Conservation (phyloP, 257 asterid genomes). For the Nicotiana benthamiana region DNA sequence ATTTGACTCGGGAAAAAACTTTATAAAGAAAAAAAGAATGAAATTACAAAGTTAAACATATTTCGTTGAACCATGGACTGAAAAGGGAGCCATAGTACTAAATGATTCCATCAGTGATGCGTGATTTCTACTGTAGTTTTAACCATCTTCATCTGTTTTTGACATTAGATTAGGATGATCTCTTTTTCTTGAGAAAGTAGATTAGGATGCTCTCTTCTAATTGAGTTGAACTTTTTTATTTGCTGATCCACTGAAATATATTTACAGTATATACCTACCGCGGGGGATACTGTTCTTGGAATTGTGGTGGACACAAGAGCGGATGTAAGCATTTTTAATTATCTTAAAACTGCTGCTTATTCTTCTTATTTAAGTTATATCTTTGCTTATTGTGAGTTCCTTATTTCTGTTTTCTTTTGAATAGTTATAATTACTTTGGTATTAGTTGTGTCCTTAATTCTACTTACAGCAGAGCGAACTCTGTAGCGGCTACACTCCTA, state of each 20-base stretch:
- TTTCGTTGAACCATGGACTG: background rate
- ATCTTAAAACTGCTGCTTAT: background rate
- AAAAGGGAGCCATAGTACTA: background rate
- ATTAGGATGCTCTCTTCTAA: background rate
- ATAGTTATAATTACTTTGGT: background rate
- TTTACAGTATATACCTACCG: slow-evolving; percentile 69
- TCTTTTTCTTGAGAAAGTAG: background rate
- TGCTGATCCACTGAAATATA: slow-evolving; percentile 6
- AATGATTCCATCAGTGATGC: background rate
- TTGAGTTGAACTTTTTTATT: background rate
- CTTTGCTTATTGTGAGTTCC: background rate
- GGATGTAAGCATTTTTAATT: slow-evolving; percentile 58
- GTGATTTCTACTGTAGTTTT: background rate
- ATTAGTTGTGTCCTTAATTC: background rate
- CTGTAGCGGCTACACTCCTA: background rate
- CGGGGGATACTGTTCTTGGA: slow-evolving; percentile 87
- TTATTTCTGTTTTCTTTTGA: background rate
- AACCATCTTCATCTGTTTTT: background rate
- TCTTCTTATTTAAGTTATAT: background rate
- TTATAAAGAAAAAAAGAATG: background rate
- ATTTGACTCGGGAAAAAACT: background rate
- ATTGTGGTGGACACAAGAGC: slow-evolving; percentile 75
- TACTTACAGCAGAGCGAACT: background rate
- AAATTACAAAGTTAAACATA: background rate
- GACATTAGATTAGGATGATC: background rate